phyloP scores from a whole-genome alignment of 139 green algal species.

The Chlamydomonas asymmetrica region DNA sequence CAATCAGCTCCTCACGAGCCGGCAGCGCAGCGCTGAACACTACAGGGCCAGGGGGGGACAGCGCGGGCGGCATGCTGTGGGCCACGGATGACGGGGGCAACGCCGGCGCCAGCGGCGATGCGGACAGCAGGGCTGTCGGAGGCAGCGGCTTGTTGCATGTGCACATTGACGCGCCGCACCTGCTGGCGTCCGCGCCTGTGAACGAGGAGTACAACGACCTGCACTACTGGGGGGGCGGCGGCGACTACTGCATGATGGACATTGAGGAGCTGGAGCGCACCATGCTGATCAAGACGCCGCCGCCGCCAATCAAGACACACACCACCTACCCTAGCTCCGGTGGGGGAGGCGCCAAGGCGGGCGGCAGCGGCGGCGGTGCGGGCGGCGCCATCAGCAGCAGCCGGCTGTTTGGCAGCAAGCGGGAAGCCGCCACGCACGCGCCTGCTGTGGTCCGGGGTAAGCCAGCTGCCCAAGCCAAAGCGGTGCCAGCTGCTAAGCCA shows the following conservation, averaged over 20 bases:
- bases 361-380: too few species aligned
- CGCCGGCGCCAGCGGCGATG: background rate
- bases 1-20: background rate
- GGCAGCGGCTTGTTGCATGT: background rate
- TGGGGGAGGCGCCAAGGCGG: too few species aligned
- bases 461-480: too few species aligned
- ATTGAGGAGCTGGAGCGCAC: conserved; percentile 15
- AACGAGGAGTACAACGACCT: conserved; percentile 48
- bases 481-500: too few species aligned
- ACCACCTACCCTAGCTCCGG: too few species aligned
- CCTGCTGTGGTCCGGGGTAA: too few species aligned
- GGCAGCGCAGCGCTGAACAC: background rate
- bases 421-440: too few species aligned
- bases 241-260: background rate
- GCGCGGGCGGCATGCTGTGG: too few species aligned
- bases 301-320: background rate
- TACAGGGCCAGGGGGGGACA: background rate
- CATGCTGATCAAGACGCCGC: conserved; percentile 2
- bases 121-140: background rate
- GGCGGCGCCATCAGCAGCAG: too few species aligned
- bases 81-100: too few species aligned
- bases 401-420: too few species aligned
- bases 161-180: background rate
- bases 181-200: background rate
- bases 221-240: conserved; percentile 27